phyloP scores from a whole-genome alignment of 495 filamentous ascomycete genomes.

The Neurospora pannonica region DNA sequence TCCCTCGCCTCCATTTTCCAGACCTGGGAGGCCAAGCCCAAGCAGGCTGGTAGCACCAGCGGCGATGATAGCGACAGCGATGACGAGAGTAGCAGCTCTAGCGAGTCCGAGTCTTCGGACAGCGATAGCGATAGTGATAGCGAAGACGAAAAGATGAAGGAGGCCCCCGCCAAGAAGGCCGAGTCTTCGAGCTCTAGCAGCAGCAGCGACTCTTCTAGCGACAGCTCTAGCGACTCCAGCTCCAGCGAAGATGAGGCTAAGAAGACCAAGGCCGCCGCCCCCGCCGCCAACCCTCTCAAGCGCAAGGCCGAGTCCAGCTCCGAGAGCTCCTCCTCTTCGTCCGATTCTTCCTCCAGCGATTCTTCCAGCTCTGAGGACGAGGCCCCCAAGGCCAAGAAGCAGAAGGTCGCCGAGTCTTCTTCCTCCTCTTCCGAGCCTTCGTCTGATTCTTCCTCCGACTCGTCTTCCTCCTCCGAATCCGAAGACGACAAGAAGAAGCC shows the following conservation, averaged over 20 bases:
- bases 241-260: constrained; percentile 55
- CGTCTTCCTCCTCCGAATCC: constrained; percentile 39
- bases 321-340: constrained; percentile 34
- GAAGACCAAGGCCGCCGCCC: constrained; percentile 24
- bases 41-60: constrained; percentile 12
- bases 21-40: constrained; percentile 35
- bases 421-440: constrained; percentile 28
- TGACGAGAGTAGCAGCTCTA: constrained; percentile 40
- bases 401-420: constrained; percentile 19
- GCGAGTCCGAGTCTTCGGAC: constrained; percentile 18
- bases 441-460: constrained; percentile 14
- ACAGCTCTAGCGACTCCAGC: constrained; percentile 49
- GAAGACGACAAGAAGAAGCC: constrained; percentile 22
- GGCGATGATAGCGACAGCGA: constrained; percentile 68
- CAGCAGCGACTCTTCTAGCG: constrained; percentile 35
- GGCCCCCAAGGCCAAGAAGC: constrained; percentile 19
- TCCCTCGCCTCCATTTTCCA: constrained; percentile 36
- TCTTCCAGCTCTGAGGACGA: constrained; percentile 11
- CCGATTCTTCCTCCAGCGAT: constrained; percentile 24
- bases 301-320: constrained; percentile 50
- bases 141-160: constrained; percentile 48
- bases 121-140: constrained; percentile 51
- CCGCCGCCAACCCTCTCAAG: constrained; percentile 40
- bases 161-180: constrained; percentile 27
- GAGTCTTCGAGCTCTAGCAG: constrained; percentile 28